These are phyloP conservation scores for Neofusicoccum cordaticola DNA, from an alignment of 2,329 filamentous ascomycete species.

Conservation along the genomic window DNA sequence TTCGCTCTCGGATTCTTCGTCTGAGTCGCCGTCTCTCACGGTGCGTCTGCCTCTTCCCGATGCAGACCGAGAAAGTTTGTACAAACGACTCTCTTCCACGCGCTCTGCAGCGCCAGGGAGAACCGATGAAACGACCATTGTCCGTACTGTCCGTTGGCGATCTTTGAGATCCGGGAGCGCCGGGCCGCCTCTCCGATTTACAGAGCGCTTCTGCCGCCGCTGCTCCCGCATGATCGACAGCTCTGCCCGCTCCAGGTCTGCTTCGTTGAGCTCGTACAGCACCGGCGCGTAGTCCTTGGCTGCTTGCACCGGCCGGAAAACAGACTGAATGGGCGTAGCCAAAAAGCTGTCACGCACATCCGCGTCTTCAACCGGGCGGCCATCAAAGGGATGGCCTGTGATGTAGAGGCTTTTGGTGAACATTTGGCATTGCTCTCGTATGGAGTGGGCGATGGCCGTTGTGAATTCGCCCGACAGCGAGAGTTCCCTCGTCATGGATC, in stretches of 20 bases:
- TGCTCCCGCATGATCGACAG: constrained; percentile 92
- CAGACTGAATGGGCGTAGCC: constrained; percentile 73
- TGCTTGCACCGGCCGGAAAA: constrained; percentile 87
- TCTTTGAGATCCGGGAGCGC: constrained; percentile 95
- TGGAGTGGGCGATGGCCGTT: constrained; percentile 95
- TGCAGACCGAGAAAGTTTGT: constrained; percentile 57
- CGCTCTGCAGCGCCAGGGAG: constrained; percentile 79
- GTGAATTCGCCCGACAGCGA: constrained; percentile 93
- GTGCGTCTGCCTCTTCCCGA: constrained; percentile 52
- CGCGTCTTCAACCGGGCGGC: constrained; percentile 85
- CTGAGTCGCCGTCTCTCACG: constrained; percentile 66
- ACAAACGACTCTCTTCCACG: constrained; percentile 81
- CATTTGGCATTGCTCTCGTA: constrained; percentile 90
- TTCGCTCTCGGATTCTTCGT: constrained; percentile 89
- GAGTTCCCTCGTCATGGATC: constrained; percentile 83
- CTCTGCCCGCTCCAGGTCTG: constrained; percentile 85
- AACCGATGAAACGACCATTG: constrained; percentile 86
- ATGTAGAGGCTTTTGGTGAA: constrained; percentile 93
- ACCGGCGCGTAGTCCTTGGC: constrained; percentile 94
- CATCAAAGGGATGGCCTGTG: constrained; percentile 91
- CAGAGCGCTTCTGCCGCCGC: constrained; percentile 88
- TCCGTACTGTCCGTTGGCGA: constrained; percentile 86
- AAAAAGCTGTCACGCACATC: constrained; percentile 85
- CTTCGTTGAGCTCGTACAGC: constrained; percentile 88
- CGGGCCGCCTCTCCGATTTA: constrained; percentile 88